These are phyloP conservation scores for Brassica juncea DNA, from an alignment of 345 rosid genomes.

Conservation along the genomic window DNA sequence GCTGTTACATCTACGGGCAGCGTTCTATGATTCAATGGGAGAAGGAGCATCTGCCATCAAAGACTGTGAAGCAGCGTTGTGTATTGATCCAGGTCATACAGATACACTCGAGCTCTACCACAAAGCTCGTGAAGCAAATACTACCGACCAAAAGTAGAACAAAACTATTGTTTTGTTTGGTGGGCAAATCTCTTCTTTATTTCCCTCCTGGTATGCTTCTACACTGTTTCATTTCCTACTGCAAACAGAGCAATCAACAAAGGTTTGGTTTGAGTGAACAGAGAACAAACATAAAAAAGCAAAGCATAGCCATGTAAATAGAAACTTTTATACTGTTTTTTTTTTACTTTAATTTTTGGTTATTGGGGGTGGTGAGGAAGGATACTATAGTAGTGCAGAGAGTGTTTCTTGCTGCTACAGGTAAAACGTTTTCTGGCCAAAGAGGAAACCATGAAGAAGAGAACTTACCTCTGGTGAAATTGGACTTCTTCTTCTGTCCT, in stretches of 20 bases:
- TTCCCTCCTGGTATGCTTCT: conserved; percentile 43
- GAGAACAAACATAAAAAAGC: conserved; percentile 2
- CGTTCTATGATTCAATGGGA: conserved; percentile 85
- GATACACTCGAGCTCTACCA: conserved; percentile 70
- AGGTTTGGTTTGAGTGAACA: conserved; percentile 27
- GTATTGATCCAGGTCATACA: conserved; percentile 67
- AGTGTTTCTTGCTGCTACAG: conserved; percentile 42
- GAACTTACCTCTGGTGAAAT: conserved; percentile 40
- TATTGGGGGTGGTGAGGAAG: conserved; percentile 31
- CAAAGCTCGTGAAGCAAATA: conserved; percentile 49
- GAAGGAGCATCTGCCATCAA: conserved; percentile 52
- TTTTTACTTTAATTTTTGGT: conserved; percentile 33
- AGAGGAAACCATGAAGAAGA: conserved; percentile 33
- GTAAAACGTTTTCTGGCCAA: conserved; percentile 26
- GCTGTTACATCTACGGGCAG: conserved; percentile 89
- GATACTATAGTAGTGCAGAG: conserved; percentile 39
- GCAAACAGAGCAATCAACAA: conserved; percentile 27
- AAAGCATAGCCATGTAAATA: conserved; percentile 42
- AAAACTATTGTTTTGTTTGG: conserved; percentile 11
- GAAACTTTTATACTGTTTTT: conserved; percentile 41
- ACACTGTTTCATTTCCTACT: conserved; percentile 39
- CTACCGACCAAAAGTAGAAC: conserved; percentile 38
- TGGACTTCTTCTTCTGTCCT: conserved; percentile 44
- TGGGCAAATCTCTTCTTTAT: conserved; percentile 26
- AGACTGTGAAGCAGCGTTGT: conserved; percentile 97